Percentiles rank a stretch among this genome's conserved stretches.
phyloP scores from a whole-genome alignment of 1,139 yeast species.

The Lodderomyces jiufengensis region DNA sequence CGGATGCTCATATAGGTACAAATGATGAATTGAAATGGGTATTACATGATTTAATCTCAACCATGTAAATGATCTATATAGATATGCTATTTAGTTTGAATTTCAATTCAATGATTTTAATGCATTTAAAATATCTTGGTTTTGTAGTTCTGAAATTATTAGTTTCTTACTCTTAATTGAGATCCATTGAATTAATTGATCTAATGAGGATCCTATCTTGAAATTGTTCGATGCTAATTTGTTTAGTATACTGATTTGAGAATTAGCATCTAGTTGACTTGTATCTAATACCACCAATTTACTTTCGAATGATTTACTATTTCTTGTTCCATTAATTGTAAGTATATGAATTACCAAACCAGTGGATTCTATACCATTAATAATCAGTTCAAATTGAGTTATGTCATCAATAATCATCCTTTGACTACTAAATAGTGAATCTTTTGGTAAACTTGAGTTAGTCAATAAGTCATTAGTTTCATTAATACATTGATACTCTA shows the following conservation, averaged over 20 bases:
- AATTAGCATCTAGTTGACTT: conserved; percentile 2
- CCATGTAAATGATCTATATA: conserved; percentile 24
- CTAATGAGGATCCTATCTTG: not conserved
- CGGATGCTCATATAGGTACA: conserved; percentile 48
- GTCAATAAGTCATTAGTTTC: conserved; percentile 6
- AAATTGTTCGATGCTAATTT: conserved; percentile 1
- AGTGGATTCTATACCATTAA: not conserved
- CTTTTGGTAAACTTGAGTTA: conserved; percentile 8
- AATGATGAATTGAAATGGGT: conserved; percentile 71
- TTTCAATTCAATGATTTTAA: no score
- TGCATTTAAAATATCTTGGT: conserved; percentile 3
- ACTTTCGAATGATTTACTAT: not conserved
- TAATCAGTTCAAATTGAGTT: conserved; percentile 3
- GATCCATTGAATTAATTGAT: conserved; percentile 5
- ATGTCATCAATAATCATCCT: conserved; percentile 18
- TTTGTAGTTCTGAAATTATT: conserved; percentile 5
- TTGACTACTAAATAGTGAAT: conserved; percentile 15
- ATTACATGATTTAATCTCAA: conserved; percentile 52
- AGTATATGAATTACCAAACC: conserved; percentile 5
- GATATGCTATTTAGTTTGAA: no score
- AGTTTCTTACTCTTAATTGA: conserved; percentile 5
- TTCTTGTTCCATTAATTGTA: conserved; percentile 2
- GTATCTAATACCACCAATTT: conserved; percentile 8
- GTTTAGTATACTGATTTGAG: conserved; percentile 4
- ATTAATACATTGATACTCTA: conserved; percentile 10